Evolutionary conservation across 495 filamentous ascomycete genomes (phyloP).

Genomic region (Neurospora intermedia): DNA sequence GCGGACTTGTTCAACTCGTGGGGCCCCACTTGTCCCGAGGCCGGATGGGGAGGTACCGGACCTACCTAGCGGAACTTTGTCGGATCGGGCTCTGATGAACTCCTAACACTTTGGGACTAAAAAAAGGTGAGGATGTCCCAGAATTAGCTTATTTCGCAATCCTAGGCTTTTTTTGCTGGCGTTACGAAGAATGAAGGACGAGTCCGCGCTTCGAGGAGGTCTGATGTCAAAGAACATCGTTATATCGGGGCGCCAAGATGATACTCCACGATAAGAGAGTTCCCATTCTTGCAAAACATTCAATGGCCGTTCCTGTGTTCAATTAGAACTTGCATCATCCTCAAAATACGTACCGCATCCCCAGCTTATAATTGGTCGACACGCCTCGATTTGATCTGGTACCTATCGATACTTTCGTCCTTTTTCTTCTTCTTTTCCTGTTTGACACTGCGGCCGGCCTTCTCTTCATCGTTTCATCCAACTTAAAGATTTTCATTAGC

Average conservation of each 20-base stretch:
- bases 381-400: background rate
- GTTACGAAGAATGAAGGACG: background rate
- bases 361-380: background rate
- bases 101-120: too few relatives aligned
- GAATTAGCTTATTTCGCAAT: too few relatives aligned
- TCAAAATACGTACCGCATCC: background rate
- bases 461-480: background rate
- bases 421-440: background rate
- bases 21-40: background rate
- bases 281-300: background rate
- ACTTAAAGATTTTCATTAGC: background rate
- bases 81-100: background rate
- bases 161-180: background rate
- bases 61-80: background rate
- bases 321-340: background rate
- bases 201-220: background rate
- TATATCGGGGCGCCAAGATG: background rate
- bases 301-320: background rate
- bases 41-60: background rate
- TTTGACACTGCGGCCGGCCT: background rate
- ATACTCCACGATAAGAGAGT: background rate
- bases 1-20: background rate
- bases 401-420: background rate
- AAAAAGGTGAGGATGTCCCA: too few relatives aligned
- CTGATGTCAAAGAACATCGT: background rate